Evolutionary conservation across 352 stramenopile species (phyloP).

Genomic region (Phytophthora fragariaefolia): DNA sequence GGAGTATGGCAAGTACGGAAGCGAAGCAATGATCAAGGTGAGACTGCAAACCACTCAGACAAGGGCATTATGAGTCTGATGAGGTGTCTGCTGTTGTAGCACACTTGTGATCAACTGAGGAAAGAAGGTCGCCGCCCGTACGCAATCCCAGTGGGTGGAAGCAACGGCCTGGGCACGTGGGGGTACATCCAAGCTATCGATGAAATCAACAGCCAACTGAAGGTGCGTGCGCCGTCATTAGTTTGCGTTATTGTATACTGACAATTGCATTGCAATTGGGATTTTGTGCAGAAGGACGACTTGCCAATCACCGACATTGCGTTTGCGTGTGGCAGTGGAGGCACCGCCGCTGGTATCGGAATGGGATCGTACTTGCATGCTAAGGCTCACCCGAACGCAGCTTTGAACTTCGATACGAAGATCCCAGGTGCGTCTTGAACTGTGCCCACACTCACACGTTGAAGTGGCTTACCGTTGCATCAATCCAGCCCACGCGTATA

Average conservation of each 20-base stretch:
- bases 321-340: constrained; percentile 86
- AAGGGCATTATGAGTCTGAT: constrained; percentile 5
- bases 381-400: constrained; percentile 32
- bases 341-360: constrained; percentile 79
- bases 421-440: constrained; percentile 40
- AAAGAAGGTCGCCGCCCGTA: constrained; percentile 72
- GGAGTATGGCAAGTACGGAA: constrained; percentile 82
- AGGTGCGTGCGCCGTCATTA: no score
- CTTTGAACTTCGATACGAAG: constrained; percentile 51
- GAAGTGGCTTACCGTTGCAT: background rate
- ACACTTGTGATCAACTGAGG: constrained; percentile 70
- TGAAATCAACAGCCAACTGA: constrained; percentile 84
- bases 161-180: constrained; percentile 93
- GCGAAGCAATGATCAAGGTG: constrained; percentile 85
- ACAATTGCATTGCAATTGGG: no score
- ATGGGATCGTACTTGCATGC: constrained; percentile 77
- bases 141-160: constrained; percentile 88
- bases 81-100: constrained; percentile 16
- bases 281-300: constrained; percentile 45
- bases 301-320: constrained; percentile 80
- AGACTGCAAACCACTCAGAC: background rate
- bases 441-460: no score
- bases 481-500: constrained; percentile 73
- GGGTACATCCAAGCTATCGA: constrained; percentile 94
- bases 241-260: no score